These are phyloP conservation scores for Coriolopsis trogii DNA, from an alignment of 1,284 basidiomycete genomes.

Conservation along the genomic window DNA sequence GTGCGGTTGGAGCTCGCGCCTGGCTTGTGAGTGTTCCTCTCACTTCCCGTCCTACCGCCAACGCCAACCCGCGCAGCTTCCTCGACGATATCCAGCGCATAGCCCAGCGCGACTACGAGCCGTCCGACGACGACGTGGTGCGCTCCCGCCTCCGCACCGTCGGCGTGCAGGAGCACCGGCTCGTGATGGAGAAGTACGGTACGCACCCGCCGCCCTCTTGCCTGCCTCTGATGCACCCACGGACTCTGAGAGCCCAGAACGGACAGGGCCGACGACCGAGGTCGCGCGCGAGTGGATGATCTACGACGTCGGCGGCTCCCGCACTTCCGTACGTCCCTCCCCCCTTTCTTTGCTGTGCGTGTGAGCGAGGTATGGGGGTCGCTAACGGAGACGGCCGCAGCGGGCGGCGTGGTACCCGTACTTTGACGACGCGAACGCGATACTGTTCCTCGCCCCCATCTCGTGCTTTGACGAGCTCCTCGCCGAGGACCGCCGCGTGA, in stretches of 20 bases:
- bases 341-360: not conserved
- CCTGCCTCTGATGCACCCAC: not conserved
- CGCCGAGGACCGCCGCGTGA: conserved; percentile 58
- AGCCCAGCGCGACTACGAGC: conserved; percentile 58
- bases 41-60: not conserved
- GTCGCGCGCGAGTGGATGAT: conserved; percentile 39
- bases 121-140: conserved; percentile 72
- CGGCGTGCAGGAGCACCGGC: conserved; percentile 41
- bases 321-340: conserved; percentile 32
- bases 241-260: not conserved
- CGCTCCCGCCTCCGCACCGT: conserved; percentile 61
- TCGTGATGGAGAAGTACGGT: conserved; percentile 36
- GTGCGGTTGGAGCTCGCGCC: conserved; percentile 63
- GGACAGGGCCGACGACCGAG: conserved; percentile 9
- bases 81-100: conserved; percentile 68
- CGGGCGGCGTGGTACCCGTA: conserved; percentile 51
- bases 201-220: conserved; percentile 1
- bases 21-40: conserved; percentile 61
- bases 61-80: too few species aligned
- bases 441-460: conserved; percentile 73
- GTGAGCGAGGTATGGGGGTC: too few species aligned
- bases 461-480: conserved; percentile 69
- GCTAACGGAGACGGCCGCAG: conserved; percentile 16
- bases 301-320: conserved; percentile 43
- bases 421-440: conserved; percentile 72